Evolutionary conservation across 192 early-diverging fungal species (phyloP), one percentile per base, ranked within the genome.

Genomic region (Entomortierella parvispora): DNA sequence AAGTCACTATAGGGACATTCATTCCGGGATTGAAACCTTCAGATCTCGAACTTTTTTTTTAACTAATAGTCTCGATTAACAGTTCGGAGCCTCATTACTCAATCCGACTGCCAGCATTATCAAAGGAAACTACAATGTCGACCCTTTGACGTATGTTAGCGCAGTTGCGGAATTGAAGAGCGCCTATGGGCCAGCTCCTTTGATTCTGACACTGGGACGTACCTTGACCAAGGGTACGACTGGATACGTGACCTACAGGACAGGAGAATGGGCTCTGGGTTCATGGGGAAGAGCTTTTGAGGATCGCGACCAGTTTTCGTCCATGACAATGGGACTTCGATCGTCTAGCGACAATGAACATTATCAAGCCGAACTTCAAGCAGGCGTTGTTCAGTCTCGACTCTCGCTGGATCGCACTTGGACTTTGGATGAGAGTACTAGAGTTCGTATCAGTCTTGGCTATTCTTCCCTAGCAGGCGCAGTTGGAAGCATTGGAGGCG

Each of bases 161-260:
- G 71, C 90, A 12, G 77, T 78, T 31, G 80, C 82, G 11, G 84
- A 85, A 46, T 50, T 85, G 1, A 81, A 80, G 4, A 83, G 85
- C 14, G 51, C 89, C 9, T 64, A 80, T 29, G 78, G 84, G 3
- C 94, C 94, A 23, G 94, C 96, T 1, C 82, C 84, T 2, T 56
- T 89, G 7, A 81, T 84, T 0, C 58, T 92, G 32, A 87, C 90
- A 0, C 63, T 84, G 48, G 94, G 93, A 25, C 81, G 92, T 3
- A 70, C 81, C 22, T 55, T 97, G 15, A 87, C 88, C 20, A 61
- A 62, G 6, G 79, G 82, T 3, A 83, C 84, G n/a, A 92, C 90
- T 23, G 95, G 90, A 10, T 90, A 86, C 54, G 59, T 99, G 45
- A 91, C 90, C 4, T 92, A 89, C 53, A 85, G 85, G 48, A 92